These are phyloP conservation scores for Ballota nigra DNA, from an alignment of 257 asterid species.

Conservation along the genomic window DNA sequence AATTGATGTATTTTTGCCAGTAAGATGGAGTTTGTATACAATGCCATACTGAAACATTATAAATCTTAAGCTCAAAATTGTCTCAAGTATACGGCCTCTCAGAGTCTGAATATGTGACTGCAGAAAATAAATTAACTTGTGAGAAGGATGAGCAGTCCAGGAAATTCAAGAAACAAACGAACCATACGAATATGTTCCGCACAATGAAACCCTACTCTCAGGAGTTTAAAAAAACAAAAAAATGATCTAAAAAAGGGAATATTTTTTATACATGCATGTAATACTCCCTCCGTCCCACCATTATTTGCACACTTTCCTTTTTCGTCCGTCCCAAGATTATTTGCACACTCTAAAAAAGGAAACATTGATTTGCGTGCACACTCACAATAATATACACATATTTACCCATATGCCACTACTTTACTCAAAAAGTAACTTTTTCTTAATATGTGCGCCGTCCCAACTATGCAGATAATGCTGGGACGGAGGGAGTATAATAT, in stretches of 20 bases:
- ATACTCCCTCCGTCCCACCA: too few relatives aligned
- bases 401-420: too few relatives aligned
- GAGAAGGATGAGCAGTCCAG: neutral
- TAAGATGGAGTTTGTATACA: conserved; percentile 86
- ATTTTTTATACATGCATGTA: too few relatives aligned
- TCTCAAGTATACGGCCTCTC: conserved; percentile 96
- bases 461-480: too few relatives aligned
- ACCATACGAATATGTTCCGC: neutral
- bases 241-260: neutral
- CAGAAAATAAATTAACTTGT: conserved; percentile 16
- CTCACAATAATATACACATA: too few relatives aligned
- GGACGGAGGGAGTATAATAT: too few relatives aligned
- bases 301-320: too few relatives aligned
- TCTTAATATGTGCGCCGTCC: too few relatives aligned
- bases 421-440: too few relatives aligned
- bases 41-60: conserved; percentile 89
- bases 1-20: conserved; percentile 71
- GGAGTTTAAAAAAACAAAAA: neutral
- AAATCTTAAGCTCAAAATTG: conserved; percentile 91
- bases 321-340: too few relatives aligned
- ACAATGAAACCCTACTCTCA: neutral
- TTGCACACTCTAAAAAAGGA: too few relatives aligned
- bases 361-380: too few relatives aligned
- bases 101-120: conserved; percentile 95
- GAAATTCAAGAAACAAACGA: neutral